Base-by-base conservation (phyloP, 169 alveolate genomes). In the Cryptosporidium meleagridis region DNA sequence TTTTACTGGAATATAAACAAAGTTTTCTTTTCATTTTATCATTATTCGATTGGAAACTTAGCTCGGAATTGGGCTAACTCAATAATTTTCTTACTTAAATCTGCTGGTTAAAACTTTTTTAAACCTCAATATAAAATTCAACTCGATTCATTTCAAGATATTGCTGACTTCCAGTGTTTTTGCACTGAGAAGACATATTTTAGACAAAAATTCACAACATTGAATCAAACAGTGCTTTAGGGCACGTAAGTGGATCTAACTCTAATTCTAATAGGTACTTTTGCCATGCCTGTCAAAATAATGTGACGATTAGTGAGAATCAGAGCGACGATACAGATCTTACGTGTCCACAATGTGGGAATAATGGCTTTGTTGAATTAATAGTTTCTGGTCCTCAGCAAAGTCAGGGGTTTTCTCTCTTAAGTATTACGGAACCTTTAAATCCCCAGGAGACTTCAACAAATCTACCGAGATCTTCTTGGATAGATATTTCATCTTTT, bases 241-340 rank as follows among this genome's bases (percentile, higher is more conserved):
- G 72, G 72, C 72, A 65, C 72, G 72, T 37, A 33, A 37, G 48
- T 35, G 72, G 3, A 37, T 35, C 68, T 5, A 67, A 67, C 21
- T 31, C 80, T 10, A 65, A 12, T 35, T 65, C 72, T 14, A 37
- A 37, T 29, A 62, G 89, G 39, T 80, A 80, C 51, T 80, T 48
- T 41, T 80, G 89, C 48, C 89, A 80, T 37, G 89, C 68, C 21
- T 80, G 89, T 31, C 89, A 80, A 59, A 62, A 52, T 16, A 41
- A 61, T 62, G 73, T 80, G 2, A 21, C 16, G 23, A 53, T 80
- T 21, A 16, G 26, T 26, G 80, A 80, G 35, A 26, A 35, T 21
- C 65, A 39, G 53, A 35, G 29, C 41, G 16, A 4, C 39, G 67
- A 80, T 80, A 65, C 80, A 16, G 89, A 80, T 29, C 41, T 80